Evolutionary conservation across 225 moss, liverwort and hornwort species (phyloP).

Genomic region (Marchantia paleacea): DNA sequence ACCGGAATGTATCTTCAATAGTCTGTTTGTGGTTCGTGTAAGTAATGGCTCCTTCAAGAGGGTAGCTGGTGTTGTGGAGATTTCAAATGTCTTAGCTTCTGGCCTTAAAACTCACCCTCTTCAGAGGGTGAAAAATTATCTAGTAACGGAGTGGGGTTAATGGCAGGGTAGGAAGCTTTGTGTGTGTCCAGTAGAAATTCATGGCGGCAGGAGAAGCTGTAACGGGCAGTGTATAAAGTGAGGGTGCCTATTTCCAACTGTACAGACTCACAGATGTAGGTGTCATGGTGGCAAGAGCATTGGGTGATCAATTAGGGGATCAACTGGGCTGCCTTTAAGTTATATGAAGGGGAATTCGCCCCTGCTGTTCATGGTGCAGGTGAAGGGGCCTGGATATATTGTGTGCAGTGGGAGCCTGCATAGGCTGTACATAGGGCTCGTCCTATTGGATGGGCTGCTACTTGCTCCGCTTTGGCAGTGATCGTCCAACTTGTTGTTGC

Average conservation of each 20-base stretch:
- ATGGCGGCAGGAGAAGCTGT: conserved; percentile 86
- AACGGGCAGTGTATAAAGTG: conserved; percentile 92
- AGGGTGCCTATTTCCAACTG: conserved; percentile 92
- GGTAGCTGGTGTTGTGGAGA: conserved; percentile 48
- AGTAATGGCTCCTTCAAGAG: conserved; percentile 58
- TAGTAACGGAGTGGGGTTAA: conserved; percentile 40
- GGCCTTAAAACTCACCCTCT: conserved; percentile 44
- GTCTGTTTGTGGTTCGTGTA: conserved; percentile 54
- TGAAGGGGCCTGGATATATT: conserved; percentile 67
- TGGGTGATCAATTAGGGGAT: conserved; percentile 55
- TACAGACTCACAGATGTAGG: conserved; percentile 98
- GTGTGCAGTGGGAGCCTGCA: conserved; percentile 49
- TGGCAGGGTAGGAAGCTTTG: conserved; percentile 43
- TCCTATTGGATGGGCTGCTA: conserved; percentile 64
- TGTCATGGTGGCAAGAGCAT: conserved; percentile 68
- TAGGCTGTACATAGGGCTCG: conserved; percentile 79
- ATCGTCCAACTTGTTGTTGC: conserved; percentile 50
- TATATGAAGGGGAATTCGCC: conserved; percentile 56
- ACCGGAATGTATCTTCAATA: conserved; percentile 71
- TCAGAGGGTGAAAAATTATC: conserved; percentile 51
- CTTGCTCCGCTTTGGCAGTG: conserved; percentile 53
- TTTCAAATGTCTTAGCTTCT: conserved; percentile 39
- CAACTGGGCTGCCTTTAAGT: conserved; percentile 53
- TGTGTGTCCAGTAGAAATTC: conserved; percentile 68
- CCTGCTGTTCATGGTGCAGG: conserved; percentile 49